Conservation (phyloP, 495 filamentous ascomycete genomes). For the Pyronema domesticum region DNA sequence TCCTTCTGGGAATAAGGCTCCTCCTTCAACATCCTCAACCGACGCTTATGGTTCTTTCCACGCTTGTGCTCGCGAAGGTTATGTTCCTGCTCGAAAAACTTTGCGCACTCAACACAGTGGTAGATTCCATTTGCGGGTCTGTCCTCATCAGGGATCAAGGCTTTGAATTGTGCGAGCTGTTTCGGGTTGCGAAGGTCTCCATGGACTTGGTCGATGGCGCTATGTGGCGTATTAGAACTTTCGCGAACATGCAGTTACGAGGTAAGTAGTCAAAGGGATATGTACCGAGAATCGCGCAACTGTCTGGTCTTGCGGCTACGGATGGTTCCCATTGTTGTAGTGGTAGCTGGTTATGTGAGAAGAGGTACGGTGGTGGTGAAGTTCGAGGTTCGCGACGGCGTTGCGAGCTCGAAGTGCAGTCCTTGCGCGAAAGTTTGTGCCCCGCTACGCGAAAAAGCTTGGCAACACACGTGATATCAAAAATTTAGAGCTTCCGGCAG, state of each 20-base stretch:
- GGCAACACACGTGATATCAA: too few relatives aligned
- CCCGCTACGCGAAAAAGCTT: too few relatives aligned
- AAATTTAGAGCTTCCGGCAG: too few relatives aligned
- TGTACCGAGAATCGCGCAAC: conserved; percentile 37
- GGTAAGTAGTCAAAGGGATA: background rate
- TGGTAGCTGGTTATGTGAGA: background rate
- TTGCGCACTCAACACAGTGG: conserved; percentile 88
- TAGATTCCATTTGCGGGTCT: conserved; percentile 63
- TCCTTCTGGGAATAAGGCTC: conserved; percentile 73
- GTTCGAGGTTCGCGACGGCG: too few relatives aligned
- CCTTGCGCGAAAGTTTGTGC: too few relatives aligned
- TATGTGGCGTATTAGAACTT: conserved; percentile 19
- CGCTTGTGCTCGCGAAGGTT: conserved; percentile 58
- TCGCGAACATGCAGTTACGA: background rate
- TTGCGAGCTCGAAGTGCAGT: too few relatives aligned
- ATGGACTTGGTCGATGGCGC: conserved; percentile 78
- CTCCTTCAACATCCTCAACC: conserved; percentile 64
- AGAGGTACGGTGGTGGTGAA: background rate
- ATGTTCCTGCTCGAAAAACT: conserved; percentile 81
- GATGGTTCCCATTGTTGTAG: conserved; percentile 35
- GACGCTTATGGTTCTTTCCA: conserved; percentile 83
- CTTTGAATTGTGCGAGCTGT: conserved; percentile 61
- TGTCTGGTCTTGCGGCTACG: conserved; percentile 39
- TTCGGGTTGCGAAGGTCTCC: conserved; percentile 56
- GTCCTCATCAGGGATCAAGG: conserved; percentile 64